Conservation (phyloP, 2,329 filamentous ascomycete genomes). For the Penicillium frequentans region DNA sequence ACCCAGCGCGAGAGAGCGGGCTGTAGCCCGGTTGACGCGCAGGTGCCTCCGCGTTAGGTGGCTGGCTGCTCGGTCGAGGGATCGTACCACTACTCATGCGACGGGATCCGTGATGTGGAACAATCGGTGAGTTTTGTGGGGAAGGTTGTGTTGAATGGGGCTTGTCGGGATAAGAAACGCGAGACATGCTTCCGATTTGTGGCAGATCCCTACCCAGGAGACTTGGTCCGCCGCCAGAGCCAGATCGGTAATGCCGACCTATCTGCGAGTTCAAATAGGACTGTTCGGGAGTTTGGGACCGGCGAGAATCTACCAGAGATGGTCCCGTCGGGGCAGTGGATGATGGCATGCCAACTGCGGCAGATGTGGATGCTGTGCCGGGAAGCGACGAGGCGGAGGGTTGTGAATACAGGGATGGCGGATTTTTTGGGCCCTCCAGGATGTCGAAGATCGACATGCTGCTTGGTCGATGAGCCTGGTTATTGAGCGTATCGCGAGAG, state of each 20-base stretch:
- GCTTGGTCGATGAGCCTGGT: constrained; percentile 56
- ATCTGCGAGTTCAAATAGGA: constrained; percentile 51
- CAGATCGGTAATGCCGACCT: constrained; percentile 37
- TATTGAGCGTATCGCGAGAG: constrained; percentile 57
- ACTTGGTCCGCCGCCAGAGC: constrained; percentile 34
- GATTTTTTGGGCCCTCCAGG: too few relatives aligned
- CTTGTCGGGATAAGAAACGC: constrained; percentile 36
- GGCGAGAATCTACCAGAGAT: constrained; percentile 60
- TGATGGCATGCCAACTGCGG: constrained; percentile 44
- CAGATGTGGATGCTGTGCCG: constrained; percentile 33
- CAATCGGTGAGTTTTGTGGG: constrained; percentile 34
- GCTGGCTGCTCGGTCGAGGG: constrained; percentile 44
- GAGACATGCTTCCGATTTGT: constrained; percentile 33
- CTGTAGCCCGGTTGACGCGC: constrained; percentile 37
- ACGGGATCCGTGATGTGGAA: constrained; percentile 36
- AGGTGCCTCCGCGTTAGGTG: constrained; percentile 37
- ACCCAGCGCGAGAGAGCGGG: constrained; percentile 32
- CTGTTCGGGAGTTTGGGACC: constrained; percentile 74
- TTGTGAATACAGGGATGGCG: constrained; percentile 44
- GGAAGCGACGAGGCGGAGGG: constrained; percentile 36
- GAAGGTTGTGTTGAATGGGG: constrained; percentile 35
- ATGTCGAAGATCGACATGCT: constrained; percentile 73
- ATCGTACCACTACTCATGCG: constrained; percentile 47
- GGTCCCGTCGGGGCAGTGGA: constrained; percentile 42
- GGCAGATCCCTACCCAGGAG: constrained; percentile 29